phyloP scores from a whole-genome alignment of 345 rosid genomes.

The Physaria fendleri region DNA sequence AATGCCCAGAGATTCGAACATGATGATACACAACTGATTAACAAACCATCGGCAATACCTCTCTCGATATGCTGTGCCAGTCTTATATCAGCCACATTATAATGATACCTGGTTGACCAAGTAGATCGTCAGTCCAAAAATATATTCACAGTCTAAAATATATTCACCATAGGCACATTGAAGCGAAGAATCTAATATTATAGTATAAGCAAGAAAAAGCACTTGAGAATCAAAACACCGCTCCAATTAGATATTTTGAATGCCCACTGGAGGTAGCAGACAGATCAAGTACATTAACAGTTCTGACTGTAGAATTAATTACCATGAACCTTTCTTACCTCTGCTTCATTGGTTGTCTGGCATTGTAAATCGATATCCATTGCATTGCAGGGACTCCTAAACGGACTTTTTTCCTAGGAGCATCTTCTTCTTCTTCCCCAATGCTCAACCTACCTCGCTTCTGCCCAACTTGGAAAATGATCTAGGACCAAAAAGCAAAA shows the following conservation, averaged over 20 bases:
- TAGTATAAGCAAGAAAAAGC: neutral
- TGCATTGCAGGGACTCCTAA: constrained; percentile 92
- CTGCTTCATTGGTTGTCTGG: constrained; percentile 95
- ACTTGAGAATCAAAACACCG: neutral
- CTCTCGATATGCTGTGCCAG: constrained; percentile 88
- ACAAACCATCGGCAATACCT: constrained; percentile 92
- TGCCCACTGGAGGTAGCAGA: neutral
- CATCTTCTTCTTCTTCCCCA: constrained; percentile 87
- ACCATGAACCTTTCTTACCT: constrained; percentile 41
- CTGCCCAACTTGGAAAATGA: constrained; percentile 84
- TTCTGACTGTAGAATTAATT: neutral
- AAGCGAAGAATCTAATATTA: neutral
- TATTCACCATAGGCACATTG: neutral
- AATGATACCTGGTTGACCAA: constrained; percentile 68
- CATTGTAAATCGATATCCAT: constrained; percentile 95
- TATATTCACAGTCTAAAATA: neutral
- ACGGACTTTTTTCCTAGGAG: constrained; percentile 86
- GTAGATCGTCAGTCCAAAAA: constrained; percentile 6
- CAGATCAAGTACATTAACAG: neutral
- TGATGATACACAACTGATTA: constrained; percentile 86
- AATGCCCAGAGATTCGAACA: constrained; percentile 95
- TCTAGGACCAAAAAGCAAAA: constrained; percentile 37
- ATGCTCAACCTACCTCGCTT: constrained; percentile 79
- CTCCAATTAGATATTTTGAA: neutral
- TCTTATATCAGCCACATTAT: constrained; percentile 90